A percentile compares a stretch with the other conserved stretches of the same genome.
phyloP scores from a whole-genome alignment of 2,329 filamentous ascomycete genomes.

The Proliferodiscus dingleyae region DNA sequence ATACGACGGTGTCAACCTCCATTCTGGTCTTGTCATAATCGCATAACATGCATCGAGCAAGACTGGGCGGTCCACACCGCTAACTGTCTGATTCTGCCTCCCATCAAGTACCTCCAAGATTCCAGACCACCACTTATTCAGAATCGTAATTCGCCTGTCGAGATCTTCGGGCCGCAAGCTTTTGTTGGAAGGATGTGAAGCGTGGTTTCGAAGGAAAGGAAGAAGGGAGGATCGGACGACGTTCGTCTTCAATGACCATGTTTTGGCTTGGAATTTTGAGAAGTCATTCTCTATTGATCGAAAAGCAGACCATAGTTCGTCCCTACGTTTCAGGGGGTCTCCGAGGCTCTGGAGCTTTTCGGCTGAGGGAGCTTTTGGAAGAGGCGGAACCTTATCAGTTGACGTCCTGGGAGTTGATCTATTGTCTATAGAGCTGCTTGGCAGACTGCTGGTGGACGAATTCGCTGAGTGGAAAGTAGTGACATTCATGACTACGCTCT shows the following conservation, averaged over 20 bases:
- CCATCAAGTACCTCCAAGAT: constrained; percentile 65
- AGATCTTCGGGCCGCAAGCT: constrained; percentile 62
- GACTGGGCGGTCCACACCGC: constrained; percentile 63
- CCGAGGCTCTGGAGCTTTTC: constrained; percentile 30
- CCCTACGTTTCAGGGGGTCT: constrained; percentile 50
- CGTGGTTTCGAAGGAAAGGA: constrained; percentile 59
- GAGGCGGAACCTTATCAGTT: constrained; percentile 41
- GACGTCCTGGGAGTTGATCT: constrained; percentile 39
- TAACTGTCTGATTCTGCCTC: constrained; percentile 63
- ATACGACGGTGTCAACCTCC: constrained; percentile 56
- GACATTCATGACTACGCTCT: constrained; percentile 28
- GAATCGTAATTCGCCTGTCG: constrained; percentile 60
- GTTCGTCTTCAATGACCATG: constrained; percentile 63
- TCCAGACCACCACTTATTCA: constrained; percentile 73
- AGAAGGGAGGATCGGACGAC: constrained; percentile 60
- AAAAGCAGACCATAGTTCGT: constrained; percentile 66
- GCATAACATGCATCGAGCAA: constrained; percentile 65
- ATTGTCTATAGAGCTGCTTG: constrained; percentile 42
- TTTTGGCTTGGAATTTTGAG: constrained; percentile 65
- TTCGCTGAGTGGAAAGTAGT: constrained; percentile 28
- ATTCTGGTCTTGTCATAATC: constrained; percentile 68
- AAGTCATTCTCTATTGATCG: constrained; percentile 64
- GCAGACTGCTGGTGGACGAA: constrained; percentile 32
- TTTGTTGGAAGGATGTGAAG: constrained; percentile 53
- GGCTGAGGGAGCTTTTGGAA: constrained; percentile 36